Evolutionary conservation across 169 alveolate genomes (phyloP).

Genomic region (Cyclospora cayetanensis): DNA sequence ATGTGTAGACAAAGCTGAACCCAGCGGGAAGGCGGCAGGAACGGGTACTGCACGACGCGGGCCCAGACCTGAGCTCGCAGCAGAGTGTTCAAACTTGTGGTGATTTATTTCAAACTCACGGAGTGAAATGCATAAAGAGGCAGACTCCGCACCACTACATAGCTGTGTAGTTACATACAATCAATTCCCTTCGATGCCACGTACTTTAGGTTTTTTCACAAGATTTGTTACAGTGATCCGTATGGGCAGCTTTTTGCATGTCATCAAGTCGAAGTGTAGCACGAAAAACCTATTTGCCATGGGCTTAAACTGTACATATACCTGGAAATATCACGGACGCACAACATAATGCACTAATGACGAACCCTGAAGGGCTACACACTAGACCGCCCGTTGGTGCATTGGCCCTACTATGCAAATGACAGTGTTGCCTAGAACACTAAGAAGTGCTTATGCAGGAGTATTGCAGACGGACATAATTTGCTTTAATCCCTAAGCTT

Average conservation of each 20-base stretch:
- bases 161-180: no score
- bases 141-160: no score
- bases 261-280: conserved; percentile 82
- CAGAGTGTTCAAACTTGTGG: neutral
- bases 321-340: conserved; percentile 17
- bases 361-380: no score
- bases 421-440: no score
- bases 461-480: conserved; percentile 75
- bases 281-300: conserved; percentile 80
- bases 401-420: no score
- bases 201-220: conserved; percentile 79
- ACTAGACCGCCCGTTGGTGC: no score
- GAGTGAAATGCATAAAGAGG: no score
- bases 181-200: no score
- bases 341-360: no score
- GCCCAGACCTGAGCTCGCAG: conserved; percentile 56
- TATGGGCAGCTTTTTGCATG: conserved; percentile 70
- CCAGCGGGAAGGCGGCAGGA: conserved; percentile 32
- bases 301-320: conserved; percentile 80
- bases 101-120: neutral
- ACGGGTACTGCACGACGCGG: conserved; percentile 67
- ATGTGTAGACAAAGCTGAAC: conserved; percentile 75
- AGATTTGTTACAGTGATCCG: conserved; percentile 82
- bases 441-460: no score
- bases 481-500: conserved; percentile 81